Evolutionary conservation across 2,329 filamentous ascomycete species (phyloP), one percentile per base, ranked within the genome.

Genomic region (Colletotrichum somersetense): DNA sequence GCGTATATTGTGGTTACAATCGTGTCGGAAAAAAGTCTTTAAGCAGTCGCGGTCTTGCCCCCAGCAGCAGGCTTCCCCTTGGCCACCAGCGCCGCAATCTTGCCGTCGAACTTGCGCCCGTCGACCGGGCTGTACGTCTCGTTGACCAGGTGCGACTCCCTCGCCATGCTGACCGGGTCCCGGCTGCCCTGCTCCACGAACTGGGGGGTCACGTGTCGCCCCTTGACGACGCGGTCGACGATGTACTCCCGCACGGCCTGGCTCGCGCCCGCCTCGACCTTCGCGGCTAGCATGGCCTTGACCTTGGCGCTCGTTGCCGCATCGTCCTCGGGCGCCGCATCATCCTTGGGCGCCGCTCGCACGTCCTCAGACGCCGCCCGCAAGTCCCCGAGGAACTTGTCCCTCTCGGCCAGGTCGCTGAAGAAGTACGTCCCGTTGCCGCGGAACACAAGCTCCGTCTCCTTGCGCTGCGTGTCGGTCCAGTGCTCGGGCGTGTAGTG

Each of bases 81-180:
- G 56, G 75, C 69, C 80, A 58, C 71, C 16, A 84, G 70, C 61
- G 80, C 78, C 52, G 75, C 74, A 58, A 85, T 67, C 79, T 84
- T 85, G 38, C 73, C 78, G 78, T 85, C 80, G 67, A 85, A 85
- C 50, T 75, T 77, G 62, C 79, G 77, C 59, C 80, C 77, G 40
- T 84, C 79, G 57, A 73, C 76, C 18, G 71, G 72, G 26, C 75
- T 74, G 75, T 83, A 85, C 55, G 82, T 82, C 74, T 80, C 79
- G 18, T 80, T 77, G 66, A 81, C 77, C 67, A 83, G 72, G 57
- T 83, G 82, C 78, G 80, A 81, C 73, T 79, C 78, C 67, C 80
- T 78, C 53, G 82, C 77, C 50, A 82, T 53, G 26, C 78, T 80
- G 7, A 80, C 73, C 7, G 81, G 76, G 38, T 83, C 81, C 48